A percentile compares a stretch with the other conserved stretches of the same genome.
phyloP scores from a whole-genome alignment of 1,284 basidiomycete genomes.

The Thelephora terrestris region DNA sequence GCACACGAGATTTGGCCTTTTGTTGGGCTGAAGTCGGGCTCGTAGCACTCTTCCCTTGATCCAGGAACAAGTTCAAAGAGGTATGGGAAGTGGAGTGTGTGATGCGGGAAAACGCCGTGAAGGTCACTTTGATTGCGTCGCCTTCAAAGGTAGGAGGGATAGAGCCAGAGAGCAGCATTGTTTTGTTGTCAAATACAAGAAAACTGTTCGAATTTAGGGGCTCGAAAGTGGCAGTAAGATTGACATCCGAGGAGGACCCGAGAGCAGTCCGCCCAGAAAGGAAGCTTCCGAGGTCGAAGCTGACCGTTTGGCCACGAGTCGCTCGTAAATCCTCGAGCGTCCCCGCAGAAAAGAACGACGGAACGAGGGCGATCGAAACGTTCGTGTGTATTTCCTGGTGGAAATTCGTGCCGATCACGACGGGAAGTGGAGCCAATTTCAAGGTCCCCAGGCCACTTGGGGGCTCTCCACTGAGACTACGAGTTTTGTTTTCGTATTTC shows the following conservation, averaged over 20 bases:
- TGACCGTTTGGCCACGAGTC: slow-evolving; percentile 32
- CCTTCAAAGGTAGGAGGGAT: slow-evolving; percentile 32
- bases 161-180: slow-evolving; percentile 40
- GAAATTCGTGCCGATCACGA: slow-evolving; percentile 49
- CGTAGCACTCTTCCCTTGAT: slow-evolving; percentile 20
- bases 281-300: slow-evolving; percentile 39
- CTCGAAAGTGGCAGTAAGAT: slow-evolving; percentile 41
- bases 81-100: slow-evolving; percentile 68
- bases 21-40: slow-evolving; percentile 25
- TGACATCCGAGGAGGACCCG: slow-evolving; percentile 29
- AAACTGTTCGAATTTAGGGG: slow-evolving; percentile 36
- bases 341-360: slow-evolving; percentile 58
- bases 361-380: slow-evolving; percentile 51
- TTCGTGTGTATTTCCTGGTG: slow-evolving; percentile 59
- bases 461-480: slow-evolving; percentile 55
- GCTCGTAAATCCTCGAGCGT: slow-evolving; percentile 46
- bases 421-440: slow-evolving; percentile 38
- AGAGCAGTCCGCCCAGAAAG: slow-evolving; percentile 30
- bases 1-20: slow-evolving; percentile 35
- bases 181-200: slow-evolving; percentile 37
- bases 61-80: slow-evolving; percentile 40
- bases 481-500: slow-evolving; percentile 42
- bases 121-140: slow-evolving; percentile 36
- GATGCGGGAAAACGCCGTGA: slow-evolving; percentile 51
- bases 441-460: slow-evolving; percentile 27